Conservation (phyloP, 768 basidiomycete species). For the Sutorius australiensis region DNA sequence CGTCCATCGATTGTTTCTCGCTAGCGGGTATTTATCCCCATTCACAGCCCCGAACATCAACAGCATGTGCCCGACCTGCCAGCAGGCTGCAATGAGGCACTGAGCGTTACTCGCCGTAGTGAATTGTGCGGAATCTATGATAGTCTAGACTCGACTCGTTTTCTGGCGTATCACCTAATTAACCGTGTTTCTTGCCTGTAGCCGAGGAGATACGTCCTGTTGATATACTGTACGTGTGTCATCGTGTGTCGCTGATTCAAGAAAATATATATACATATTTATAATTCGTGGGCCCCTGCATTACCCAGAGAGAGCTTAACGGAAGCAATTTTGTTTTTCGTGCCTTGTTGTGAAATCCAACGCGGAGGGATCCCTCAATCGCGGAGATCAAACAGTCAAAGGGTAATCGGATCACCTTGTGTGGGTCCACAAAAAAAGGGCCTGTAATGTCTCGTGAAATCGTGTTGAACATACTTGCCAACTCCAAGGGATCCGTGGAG, state of each 20-base stretch:
- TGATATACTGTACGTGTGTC: slow-evolving; percentile 17
- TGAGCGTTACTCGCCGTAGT: slow-evolving; percentile 12
- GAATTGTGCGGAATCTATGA: not conserved
- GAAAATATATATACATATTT: slow-evolving; percentile 1
- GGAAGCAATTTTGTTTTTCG: slow-evolving; percentile 24
- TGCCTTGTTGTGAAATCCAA: slow-evolving; percentile 8
- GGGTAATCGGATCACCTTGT: slow-evolving; percentile 7
- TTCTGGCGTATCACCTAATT: slow-evolving; percentile 22
- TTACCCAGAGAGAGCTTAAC: slow-evolving; percentile 22
- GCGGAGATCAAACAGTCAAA: slow-evolving; percentile 30
- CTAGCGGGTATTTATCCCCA: not conserved
- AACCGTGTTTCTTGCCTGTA: slow-evolving; percentile 27
- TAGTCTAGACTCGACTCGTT: slow-evolving; percentile 9
- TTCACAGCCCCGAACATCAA: slow-evolving; percentile 41
- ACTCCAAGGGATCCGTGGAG: slow-evolving; percentile 29
- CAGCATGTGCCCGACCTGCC: slow-evolving; percentile 41
- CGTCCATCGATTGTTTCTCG: slow-evolving; percentile 8
- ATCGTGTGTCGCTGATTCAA: not conserved
- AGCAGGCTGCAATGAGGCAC: slow-evolving; percentile 24
- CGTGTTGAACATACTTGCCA: not conserved
- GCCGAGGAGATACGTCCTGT: slow-evolving; percentile 22
- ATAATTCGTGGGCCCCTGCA: slow-evolving; percentile 10
- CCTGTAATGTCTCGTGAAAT: slow-evolving; percentile 1
- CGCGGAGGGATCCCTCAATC: slow-evolving; percentile 15
- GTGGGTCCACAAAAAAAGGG: slow-evolving; percentile 1